Conservation (phyloP, 2,329 filamentous ascomycete species). For the Magnaporthales sp. region DNA sequence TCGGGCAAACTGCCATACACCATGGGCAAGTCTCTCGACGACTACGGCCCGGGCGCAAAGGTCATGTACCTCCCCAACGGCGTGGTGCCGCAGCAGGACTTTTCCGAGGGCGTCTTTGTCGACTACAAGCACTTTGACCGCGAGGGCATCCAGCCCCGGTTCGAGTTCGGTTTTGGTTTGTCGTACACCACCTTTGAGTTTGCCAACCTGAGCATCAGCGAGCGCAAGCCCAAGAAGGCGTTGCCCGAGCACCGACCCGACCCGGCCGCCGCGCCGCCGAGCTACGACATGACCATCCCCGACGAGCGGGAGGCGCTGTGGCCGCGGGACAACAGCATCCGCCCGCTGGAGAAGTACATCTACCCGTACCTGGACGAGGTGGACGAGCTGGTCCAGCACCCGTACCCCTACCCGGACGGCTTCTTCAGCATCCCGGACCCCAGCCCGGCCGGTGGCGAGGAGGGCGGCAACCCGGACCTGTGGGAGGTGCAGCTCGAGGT, state of each 20-base stretch:
- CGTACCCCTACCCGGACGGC: slow-evolving; percentile 44
- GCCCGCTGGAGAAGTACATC: slow-evolving; percentile 58
- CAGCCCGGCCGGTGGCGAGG: slow-evolving; percentile 60
- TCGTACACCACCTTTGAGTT: slow-evolving; percentile 71
- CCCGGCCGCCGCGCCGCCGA: slow-evolving; percentile 38
- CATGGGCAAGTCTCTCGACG: slow-evolving; percentile 62
- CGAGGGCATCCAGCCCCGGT: slow-evolving; percentile 63
- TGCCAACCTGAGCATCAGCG: slow-evolving; percentile 38
- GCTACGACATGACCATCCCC: slow-evolving; percentile 46
- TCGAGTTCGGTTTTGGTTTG: slow-evolving; percentile 79
- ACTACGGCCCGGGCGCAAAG: slow-evolving; percentile 67
- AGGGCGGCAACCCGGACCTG: slow-evolving; percentile 59
- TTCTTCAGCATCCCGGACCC: slow-evolving; percentile 39
- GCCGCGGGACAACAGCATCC: slow-evolving; percentile 41
- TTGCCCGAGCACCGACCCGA: slow-evolving; percentile 26
- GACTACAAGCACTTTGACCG: slow-evolving; percentile 90
- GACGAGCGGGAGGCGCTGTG: slow-evolving; percentile 48
- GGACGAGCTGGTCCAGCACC: slow-evolving; percentile 28
- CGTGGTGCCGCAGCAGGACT: slow-evolving; percentile 71
- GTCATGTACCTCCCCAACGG: slow-evolving; percentile 63
- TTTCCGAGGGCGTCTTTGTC: slow-evolving; percentile 73
- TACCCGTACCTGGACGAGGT: slow-evolving; percentile 58
- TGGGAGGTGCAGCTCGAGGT: slow-evolving; percentile 47
- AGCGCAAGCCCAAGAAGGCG: slow-evolving; percentile 35
- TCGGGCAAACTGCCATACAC: slow-evolving; percentile 85